Percentiles rank a stretch among this genome's conserved stretches.
phyloP scores from a whole-genome alignment of 768 basidiomycete genomes.

The Trametes coccinea region DNA sequence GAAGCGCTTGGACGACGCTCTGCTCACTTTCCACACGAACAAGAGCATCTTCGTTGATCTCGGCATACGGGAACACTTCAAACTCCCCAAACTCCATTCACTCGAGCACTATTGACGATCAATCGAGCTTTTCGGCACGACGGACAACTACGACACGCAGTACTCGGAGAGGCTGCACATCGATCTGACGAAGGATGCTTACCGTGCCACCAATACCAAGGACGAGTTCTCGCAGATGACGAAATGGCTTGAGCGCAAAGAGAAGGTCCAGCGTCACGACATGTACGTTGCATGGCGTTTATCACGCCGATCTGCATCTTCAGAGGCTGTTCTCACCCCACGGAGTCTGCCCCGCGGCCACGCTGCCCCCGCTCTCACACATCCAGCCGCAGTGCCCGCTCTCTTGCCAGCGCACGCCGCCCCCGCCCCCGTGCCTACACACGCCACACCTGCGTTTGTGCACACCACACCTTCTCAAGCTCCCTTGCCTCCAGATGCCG shows the following conservation, averaged over 20 bases:
- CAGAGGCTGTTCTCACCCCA: too few species aligned
- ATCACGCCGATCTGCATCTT: too few species aligned
- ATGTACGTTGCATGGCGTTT: slow-evolving; percentile 17
- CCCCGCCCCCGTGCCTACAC: too few species aligned
- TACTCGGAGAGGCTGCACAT: slow-evolving; percentile 41
- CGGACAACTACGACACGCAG: slow-evolving; percentile 28
- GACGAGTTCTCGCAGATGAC: slow-evolving; percentile 23
- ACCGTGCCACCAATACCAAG: slow-evolving; percentile 20
- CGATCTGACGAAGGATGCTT: slow-evolving; percentile 40
- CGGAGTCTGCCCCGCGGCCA: background rate
- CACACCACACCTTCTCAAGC: too few species aligned
- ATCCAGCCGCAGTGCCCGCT: too few species aligned
- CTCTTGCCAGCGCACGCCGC: too few species aligned
- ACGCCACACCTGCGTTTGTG: too few species aligned
- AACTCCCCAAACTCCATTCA: slow-evolving; percentile 27
- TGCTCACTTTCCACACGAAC: slow-evolving; percentile 24
- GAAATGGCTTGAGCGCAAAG: slow-evolving; percentile 13
- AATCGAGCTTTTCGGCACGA: slow-evolving; percentile 22
- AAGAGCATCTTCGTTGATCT: slow-evolving; percentile 29
- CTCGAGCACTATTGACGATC: slow-evolving; percentile 22
- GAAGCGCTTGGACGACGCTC: slow-evolving; percentile 6
- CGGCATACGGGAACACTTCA: slow-evolving; percentile 24
- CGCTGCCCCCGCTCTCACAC: background rate
- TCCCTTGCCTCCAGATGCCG: too few species aligned
- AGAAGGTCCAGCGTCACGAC: slow-evolving; percentile 16